Percentiles rank a stretch among this genome's conserved stretches.
Evolutionary conservation across 2,329 filamentous ascomycete species (phyloP).

Genomic region (Colletotrichum theobromicola): DNA sequence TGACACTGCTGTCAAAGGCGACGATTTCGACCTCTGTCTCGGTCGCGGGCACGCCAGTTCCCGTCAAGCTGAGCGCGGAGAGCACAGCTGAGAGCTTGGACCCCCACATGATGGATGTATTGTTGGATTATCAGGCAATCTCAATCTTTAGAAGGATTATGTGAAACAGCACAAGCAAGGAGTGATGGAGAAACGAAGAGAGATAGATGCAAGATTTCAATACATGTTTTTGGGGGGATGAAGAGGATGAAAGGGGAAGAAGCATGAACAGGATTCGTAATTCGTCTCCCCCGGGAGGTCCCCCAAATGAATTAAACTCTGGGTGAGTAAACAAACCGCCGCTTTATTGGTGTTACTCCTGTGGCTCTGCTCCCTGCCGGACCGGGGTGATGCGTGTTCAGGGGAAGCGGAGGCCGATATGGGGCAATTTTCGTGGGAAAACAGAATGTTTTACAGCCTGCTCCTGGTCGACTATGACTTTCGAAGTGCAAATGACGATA

Average conservation of each 20-base stretch:
- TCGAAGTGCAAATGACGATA: too few relatives aligned
- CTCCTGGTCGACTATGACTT: neutral
- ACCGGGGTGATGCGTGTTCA: neutral
- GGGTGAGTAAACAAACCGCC: conserved; percentile 19
- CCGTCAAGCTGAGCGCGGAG: conserved; percentile 21
- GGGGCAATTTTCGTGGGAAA: neutral
- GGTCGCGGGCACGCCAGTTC: conserved; percentile 14
- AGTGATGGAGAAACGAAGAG: neutral
- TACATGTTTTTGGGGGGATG: neutral
- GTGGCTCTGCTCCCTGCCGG: neutral
- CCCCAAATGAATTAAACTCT: conserved; percentile 14
- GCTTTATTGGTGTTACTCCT: conserved; percentile 1
- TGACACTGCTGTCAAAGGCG: conserved; percentile 11
- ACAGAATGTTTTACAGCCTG: rapidly evolving
- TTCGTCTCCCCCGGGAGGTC: neutral
- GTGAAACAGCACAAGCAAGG: neutral
- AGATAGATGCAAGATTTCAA: neutral
- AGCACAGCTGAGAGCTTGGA: conserved; percentile 24
- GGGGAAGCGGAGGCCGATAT: neutral
- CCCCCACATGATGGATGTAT: conserved; percentile 12
- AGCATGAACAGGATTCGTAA: conserved; percentile 4
- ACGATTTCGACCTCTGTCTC: conserved; percentile 1
- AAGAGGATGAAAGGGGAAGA: neutral
- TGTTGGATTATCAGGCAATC: neutral
- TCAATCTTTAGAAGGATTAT: neutral